Evolutionary conservation across 768 basidiomycete species (phyloP).

Genomic region (Boletus vinaceobasis): DNA sequence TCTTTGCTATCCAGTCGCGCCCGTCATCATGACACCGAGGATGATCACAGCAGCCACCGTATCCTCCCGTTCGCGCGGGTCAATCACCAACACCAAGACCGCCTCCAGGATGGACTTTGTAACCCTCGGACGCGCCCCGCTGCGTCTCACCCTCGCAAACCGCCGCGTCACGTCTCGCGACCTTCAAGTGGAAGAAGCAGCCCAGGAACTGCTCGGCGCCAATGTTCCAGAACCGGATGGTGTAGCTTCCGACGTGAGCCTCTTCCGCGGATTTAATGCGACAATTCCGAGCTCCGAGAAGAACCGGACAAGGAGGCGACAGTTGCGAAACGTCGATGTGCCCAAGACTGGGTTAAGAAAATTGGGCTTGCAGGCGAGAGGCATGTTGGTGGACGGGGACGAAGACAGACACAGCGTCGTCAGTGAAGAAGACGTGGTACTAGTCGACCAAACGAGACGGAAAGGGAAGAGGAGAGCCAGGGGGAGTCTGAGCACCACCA

Average conservation of each 20-base stretch:
- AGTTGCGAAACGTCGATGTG: constrained; percentile 76
- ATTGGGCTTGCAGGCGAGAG: constrained; percentile 74
- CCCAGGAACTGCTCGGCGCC: constrained; percentile 66
- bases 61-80: constrained; percentile 44
- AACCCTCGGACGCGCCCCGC: constrained; percentile 74
- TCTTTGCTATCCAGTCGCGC: constrained; percentile 56
- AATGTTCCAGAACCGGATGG: constrained; percentile 75
- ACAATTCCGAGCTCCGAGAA: constrained; percentile 89
- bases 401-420: constrained; percentile 57
- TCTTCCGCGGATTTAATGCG: constrained; percentile 90
- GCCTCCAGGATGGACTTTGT: constrained; percentile 63
- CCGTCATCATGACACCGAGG: constrained; percentile 85
- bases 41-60: constrained; percentile 74
- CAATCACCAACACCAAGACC: constrained; percentile 28
- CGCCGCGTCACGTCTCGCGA: constrained; percentile 78
- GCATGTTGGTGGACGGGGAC: constrained; percentile 53
- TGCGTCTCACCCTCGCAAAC: constrained; percentile 60
- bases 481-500: constrained; percentile 65
- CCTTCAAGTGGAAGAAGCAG: constrained; percentile 79
- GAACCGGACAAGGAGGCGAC: constrained; percentile 69
- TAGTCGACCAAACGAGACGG: constrained; percentile 40
- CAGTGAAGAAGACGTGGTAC: constrained; percentile 76
- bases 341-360: constrained; percentile 76
- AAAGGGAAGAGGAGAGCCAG: constrained; percentile 49
- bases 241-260: constrained; percentile 68